Evolutionary conservation across 805 yeast genomes (phyloP).

Genomic region (Saturnispora kantuleensis): DNA sequence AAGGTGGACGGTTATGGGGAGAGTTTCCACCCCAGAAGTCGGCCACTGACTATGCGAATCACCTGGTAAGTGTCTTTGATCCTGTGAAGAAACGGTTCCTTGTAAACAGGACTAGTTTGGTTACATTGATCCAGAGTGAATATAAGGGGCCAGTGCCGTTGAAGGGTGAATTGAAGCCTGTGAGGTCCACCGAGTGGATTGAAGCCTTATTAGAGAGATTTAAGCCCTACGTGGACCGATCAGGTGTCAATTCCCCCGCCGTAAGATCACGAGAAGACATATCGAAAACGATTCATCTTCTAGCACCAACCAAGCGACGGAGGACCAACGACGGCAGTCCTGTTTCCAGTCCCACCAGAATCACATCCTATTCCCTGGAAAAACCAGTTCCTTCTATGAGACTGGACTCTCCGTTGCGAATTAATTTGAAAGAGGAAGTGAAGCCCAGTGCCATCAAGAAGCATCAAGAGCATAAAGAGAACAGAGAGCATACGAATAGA

Average conservation of each 20-base stretch:
- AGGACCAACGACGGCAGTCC: background rate
- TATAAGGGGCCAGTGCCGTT: background rate
- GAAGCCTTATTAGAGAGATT: background rate
- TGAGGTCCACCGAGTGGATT: background rate
- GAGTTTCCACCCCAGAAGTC: too few species aligned
- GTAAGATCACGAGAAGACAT: conserved; percentile 2
- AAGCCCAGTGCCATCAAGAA: background rate
- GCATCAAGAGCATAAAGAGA: background rate
- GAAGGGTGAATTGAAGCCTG: too few species aligned
- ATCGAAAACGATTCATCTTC: background rate
- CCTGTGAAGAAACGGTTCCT: conserved; percentile 1
- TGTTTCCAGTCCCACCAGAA: too few species aligned
- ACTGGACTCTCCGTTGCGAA: conserved; percentile 3
- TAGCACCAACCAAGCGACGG: conserved; percentile 2
- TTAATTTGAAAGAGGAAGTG: background rate
- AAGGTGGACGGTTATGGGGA: too few species aligned
- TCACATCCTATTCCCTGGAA: too few species aligned
- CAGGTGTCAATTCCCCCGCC: background rate
- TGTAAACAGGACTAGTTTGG: background rate
- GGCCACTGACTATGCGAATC: background rate
- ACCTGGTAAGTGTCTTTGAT: conserved; percentile 2
- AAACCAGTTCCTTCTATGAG: background rate
- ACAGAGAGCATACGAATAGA: too few species aligned
- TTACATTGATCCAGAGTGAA: background rate
- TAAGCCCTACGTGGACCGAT: background rate